Evolutionary conservation across 495 filamentous ascomycete species (phyloP), one percentile per base, ranked within the genome.

Genomic region (Chaetomium cochliodes): DNA sequence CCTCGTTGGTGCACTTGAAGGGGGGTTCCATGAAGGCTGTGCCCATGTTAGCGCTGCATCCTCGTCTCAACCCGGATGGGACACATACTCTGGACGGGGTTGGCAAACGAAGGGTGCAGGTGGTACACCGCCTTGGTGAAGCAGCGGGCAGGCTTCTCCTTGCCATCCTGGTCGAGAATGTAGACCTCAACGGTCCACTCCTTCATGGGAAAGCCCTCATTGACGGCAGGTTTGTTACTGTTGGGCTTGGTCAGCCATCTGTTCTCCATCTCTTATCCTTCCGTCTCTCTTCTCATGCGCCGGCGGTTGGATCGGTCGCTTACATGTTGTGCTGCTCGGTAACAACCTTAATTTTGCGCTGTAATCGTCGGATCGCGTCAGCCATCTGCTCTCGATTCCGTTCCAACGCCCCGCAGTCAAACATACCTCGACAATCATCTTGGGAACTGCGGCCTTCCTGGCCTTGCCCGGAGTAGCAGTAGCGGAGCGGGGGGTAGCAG

Each of bases 91-190:
- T 97, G 94, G 26, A 81, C 85, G 26, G 90, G 87, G 61, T 90
- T 87, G 39, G 85, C 90, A 72, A 99, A 99, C 55, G 91, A 92
- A 18, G 96, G 94, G 74, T 99, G 96, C 25, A 99, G 84, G 65
- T 89, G 89, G 80, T 97, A 99, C 25, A 84, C 86, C 18, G 87
- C 96, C 80, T 93, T 97, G 72, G 93, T 91, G 79, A 97, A 98
- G 76, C 90, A 80, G 55, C 74, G 90, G 11, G 93, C 93, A 0
- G 90, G 86, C 33, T 93, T 82, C 70, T 91, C 79, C 75, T 89
- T 82, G 67, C 86, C 81, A 71, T 82, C 74, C 70, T 87, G 73
- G 70, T 87, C 77, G 64, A 91, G 69, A 67, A 90, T 44, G 71
- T 85, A 79, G 73, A 92, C 77, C 76, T 86, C 74, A 74, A 89